These are phyloP conservation scores for Uronychia setigera DNA, from an alignment of 73 alveolate species.

Conservation along the genomic window DNA sequence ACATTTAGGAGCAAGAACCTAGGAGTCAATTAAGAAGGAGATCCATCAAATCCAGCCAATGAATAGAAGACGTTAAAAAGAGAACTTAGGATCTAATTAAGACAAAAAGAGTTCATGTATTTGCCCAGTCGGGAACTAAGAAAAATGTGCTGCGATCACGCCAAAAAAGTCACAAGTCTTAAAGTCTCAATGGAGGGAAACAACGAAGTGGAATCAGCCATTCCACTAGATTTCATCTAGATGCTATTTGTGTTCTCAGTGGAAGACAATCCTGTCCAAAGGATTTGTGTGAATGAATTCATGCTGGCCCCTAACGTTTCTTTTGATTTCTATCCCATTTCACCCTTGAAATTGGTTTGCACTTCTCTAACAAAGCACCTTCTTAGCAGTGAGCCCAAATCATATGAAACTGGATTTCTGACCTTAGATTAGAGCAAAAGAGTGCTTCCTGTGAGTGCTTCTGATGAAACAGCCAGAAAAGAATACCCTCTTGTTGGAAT, in stretches of 20 bases:
- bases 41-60: background rate
- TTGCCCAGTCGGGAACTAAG: background rate
- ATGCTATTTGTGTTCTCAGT: background rate
- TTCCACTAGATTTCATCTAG: background rate
- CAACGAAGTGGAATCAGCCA: background rate
- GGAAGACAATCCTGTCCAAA: slow-evolving; percentile 2
- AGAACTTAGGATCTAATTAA: background rate
- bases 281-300: background rate
- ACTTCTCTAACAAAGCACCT: background rate
- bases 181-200: background rate
- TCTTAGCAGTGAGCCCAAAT: slow-evolving; percentile 1
- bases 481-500: slow-evolving; percentile 2
- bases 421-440: background rate
- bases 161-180: background rate
- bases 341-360: background rate
- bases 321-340: slow-evolving; percentile 17
- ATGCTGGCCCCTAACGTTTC: slow-evolving; percentile 6
- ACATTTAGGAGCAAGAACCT: background rate
- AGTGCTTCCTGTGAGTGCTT: background rate
- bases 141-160: background rate
- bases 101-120: background rate
- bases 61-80: background rate
- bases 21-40: background rate
- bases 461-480: background rate
- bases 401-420: background rate